A percentile compares a stretch with the other conserved stretches of the same genome.
These are phyloP conservation scores for Knoxdaviesia proteae DNA, from an alignment of 2,329 filamentous ascomycete species.

Conservation along the genomic window DNA sequence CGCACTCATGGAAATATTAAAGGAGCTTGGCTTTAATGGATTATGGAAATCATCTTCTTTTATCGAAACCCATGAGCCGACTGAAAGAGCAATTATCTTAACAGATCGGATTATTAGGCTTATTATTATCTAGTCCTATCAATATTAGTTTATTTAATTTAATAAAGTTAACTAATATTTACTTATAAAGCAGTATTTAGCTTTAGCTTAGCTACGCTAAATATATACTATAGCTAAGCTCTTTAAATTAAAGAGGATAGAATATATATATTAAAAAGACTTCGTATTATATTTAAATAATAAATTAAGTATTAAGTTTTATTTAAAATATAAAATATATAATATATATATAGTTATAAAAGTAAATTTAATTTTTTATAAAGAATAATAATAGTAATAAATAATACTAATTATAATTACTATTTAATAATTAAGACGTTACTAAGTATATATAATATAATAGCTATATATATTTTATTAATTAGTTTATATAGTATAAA, in stretches of 20 bases:
- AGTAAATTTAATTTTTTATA: background rate
- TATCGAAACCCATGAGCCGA: slow-evolving; percentile 24
- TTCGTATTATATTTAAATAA: background rate
- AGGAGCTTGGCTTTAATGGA: slow-evolving; percentile 41
- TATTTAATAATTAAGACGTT: background rate
- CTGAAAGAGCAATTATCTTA: slow-evolving; percentile 28
- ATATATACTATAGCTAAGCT: background rate
- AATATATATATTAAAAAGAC: background rate
- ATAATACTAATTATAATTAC: background rate
- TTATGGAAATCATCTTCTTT: slow-evolving; percentile 38
- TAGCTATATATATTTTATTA: background rate
- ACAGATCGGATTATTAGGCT: slow-evolving; percentile 43
- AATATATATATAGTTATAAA: background rate
- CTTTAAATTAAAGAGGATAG: background rate
- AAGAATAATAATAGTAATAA: background rate
- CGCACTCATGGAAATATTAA: slow-evolving; percentile 29
- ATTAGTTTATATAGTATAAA: background rate
- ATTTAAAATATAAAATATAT: background rate
- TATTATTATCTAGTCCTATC: background rate
- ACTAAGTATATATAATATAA: background rate
- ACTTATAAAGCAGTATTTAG: background rate
- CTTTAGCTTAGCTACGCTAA: no score
- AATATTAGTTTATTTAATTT: slow-evolving; percentile 1
- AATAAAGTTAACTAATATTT: background rate
- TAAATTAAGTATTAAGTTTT: background rate